phyloP scores from a whole-genome alignment of 208 protist genomes.

The Trypanosoma mega region DNA sequence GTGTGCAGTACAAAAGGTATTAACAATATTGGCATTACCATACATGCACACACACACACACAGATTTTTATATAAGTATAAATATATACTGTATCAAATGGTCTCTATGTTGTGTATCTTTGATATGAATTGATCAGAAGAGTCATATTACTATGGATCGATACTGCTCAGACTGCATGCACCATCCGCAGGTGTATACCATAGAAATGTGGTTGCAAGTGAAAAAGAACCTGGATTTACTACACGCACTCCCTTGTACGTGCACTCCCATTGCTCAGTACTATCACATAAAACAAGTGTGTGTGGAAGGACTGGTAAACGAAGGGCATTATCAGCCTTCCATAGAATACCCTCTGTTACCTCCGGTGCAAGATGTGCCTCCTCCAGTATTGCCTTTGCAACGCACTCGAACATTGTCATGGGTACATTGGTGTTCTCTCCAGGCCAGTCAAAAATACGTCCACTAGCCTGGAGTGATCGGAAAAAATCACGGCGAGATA shows the following conservation, averaged over 20 bases:
- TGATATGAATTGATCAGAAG: neutral
- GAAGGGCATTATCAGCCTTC: constrained; percentile 73
- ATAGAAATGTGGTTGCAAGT: constrained; percentile 75
- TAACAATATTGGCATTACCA: too few relatives aligned
- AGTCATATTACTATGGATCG: constrained; percentile 23
- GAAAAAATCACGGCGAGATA: constrained; percentile 76
- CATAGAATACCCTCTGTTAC: constrained; percentile 64
- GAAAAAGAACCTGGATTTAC: constrained; percentile 87
- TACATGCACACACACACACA: too few relatives aligned
- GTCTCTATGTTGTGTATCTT: too few relatives aligned
- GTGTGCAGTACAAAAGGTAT: too few relatives aligned
- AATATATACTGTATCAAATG: too few relatives aligned
- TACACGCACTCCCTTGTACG: constrained; percentile 79
- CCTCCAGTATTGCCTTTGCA: constrained; percentile 77
- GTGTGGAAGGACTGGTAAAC: constrained; percentile 72
- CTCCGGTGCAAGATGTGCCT: constrained; percentile 75
- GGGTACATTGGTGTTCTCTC: neutral
- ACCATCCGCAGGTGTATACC: constrained; percentile 86
- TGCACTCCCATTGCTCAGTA: constrained; percentile 88
- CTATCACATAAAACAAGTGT: constrained; percentile 86
- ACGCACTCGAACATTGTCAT: constrained; percentile 69
- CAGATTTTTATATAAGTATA: constrained; percentile 6
- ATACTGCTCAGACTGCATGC: constrained; percentile 82
- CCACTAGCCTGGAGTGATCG: constrained; percentile 62
- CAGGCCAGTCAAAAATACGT: constrained; percentile 24